Conservation (phyloP, 306 rosid species). For the Arachis hypogaea region DNA sequence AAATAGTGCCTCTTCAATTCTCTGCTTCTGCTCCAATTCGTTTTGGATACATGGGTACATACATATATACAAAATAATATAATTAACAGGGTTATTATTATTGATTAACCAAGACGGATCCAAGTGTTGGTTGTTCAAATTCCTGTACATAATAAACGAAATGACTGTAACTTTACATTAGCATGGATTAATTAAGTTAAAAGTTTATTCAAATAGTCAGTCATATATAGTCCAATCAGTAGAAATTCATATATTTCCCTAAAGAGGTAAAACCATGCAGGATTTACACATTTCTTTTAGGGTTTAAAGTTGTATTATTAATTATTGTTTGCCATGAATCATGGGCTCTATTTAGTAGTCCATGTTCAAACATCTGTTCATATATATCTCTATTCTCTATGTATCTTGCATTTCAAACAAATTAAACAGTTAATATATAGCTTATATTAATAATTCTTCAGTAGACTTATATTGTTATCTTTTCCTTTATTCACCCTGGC, state of each 20-base stretch:
- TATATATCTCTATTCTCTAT: not conserved
- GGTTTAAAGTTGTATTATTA: not conserved
- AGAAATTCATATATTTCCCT: not conserved
- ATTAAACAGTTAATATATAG: too few relatives aligned
- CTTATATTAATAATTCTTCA: too few relatives aligned
- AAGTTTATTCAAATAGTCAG: not conserved
- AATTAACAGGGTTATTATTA: not conserved
- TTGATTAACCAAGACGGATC: not conserved
- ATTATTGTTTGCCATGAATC: not conserved
- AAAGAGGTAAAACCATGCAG: not conserved
- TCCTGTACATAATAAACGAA: not conserved
- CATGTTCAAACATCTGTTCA: not conserved
- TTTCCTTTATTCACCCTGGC: too few relatives aligned
- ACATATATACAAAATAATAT: not conserved
- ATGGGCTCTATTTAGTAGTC: slow-evolving; percentile 1
- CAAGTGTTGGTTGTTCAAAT: not conserved
- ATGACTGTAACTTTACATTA: not conserved
- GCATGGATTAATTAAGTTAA: not conserved
- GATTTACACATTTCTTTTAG: not conserved
- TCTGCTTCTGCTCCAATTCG: not conserved
- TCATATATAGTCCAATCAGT: not conserved
- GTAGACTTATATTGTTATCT: too few relatives aligned
- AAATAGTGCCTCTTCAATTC: not conserved
- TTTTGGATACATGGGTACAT: not conserved
- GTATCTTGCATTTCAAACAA: too few relatives aligned